Base-by-base conservation (phyloP, 2,329 filamentous ascomycete species). In the Atkinsonella hypoxylon region DNA sequence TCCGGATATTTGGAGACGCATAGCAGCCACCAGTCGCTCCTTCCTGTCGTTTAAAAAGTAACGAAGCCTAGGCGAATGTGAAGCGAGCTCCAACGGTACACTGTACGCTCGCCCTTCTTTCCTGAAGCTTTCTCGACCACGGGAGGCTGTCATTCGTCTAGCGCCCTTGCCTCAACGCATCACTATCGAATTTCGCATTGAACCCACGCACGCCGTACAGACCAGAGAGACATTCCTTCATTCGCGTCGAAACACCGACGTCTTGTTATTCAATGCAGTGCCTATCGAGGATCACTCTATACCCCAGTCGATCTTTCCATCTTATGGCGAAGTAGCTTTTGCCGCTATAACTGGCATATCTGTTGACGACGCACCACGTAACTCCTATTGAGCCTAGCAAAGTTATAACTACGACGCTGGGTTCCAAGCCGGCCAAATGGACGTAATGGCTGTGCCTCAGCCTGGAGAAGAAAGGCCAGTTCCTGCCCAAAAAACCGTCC, bases 381-480 rank as follows among this genome's bases (percentile, higher is more conserved):
- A 44, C n/a, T 20, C 48, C 2, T 34, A 15, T 42, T 13, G 56
- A 54, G 55, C 55, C 55, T 51, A 48, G 55, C 51, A n/a, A 44
- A 39, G 39, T 51, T 41, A 44, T 34, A 20, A 45, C 39, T 45
- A 36, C 43, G 53, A 51, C 53, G 52, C 56, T 57, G 57, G 55
- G 55, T 56, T 57, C 53, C 47, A 44, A 38, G 42, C n/a, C 10
- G 45, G 38, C 41, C 43, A 20, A 38, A 59, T 61, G 59, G 53
- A 55, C 49, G 39, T 56, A 36, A 59, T 61, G 55, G 53, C 54
- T 48, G 36, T 55, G 17, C 45, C 54, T n/a, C 54, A 49, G 10
- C 18, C 54, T 17, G 55, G 53, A 17, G 54, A 55, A 40, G 47
- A 50, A 22, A 50, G 44, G 12, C 47, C 53, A 26, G 30, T 47